These are phyloP conservation scores for Hirsutella rhossiliensis DNA, from an alignment of 2,329 filamentous ascomycete species.

Conservation along the genomic window DNA sequence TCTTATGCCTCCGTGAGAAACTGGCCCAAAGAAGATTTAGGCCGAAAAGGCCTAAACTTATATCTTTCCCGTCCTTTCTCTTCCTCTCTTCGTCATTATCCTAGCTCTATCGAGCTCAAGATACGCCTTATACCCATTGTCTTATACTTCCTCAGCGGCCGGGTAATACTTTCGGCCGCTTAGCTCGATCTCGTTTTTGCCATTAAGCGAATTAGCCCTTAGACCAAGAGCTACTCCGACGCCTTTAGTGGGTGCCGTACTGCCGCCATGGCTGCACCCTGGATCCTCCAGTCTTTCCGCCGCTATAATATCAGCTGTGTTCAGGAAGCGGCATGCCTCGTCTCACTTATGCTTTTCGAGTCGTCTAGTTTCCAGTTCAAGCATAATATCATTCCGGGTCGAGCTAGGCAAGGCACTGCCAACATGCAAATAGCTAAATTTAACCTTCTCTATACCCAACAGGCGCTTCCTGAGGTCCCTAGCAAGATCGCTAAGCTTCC, in stretches of 20 bases:
- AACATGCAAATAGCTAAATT: constrained; percentile 37
- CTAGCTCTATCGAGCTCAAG: no score
- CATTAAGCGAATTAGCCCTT: constrained; percentile 7
- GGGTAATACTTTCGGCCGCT: background rate
- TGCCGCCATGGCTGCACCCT: constrained; percentile 45
- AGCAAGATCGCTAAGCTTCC: constrained; percentile 17
- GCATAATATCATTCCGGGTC: constrained; percentile 45
- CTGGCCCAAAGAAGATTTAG: no score
- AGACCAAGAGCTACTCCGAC: background rate
- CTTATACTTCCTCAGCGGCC: no score
- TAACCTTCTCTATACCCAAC: constrained; percentile 34
- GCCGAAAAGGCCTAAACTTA: no score
- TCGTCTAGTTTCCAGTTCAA: constrained; percentile 59
- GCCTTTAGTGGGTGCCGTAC: constrained; percentile 47
- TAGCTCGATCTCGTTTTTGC: constrained; percentile 1
- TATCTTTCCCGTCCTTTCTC: no score
- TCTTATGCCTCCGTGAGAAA: no score
- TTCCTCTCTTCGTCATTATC: no score
- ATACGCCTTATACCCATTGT: no score
- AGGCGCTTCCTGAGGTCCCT: constrained; percentile 27
- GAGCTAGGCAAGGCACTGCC: constrained; percentile 57
- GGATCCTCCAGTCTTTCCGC: constrained; percentile 42
- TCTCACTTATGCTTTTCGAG: constrained; percentile 63
- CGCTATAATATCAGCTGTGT: constrained; percentile 41
- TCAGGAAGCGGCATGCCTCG: constrained; percentile 54